phyloP scores from a whole-genome alignment of 2,329 filamentous ascomycete species.

The Cytospora piceicola region DNA sequence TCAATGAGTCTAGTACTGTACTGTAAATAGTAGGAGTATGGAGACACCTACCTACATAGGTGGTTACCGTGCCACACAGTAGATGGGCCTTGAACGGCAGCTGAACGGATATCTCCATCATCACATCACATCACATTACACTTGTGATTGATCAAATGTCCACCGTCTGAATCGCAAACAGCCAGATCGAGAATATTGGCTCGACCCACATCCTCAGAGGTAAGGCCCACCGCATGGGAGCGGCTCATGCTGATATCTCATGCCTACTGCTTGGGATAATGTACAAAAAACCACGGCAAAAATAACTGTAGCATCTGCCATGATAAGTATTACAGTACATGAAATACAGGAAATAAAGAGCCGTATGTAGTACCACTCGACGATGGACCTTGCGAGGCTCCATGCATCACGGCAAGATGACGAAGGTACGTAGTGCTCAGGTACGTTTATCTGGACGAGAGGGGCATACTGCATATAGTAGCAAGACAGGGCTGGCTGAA shows the following conservation, averaged over 20 bases:
- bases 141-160: conserved; percentile 26
- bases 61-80: too few species aligned
- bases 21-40: not conserved
- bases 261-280: too few species aligned
- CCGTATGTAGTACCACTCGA: not conserved
- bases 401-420: too few species aligned
- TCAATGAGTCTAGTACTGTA: not conserved
- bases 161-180: conserved; percentile 19
- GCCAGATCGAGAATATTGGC: conserved; percentile 16
- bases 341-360: too few species aligned
- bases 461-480: too few species aligned
- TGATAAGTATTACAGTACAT: too few species aligned
- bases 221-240: conserved; percentile 17
- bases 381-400: too few species aligned
- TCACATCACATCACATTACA: not conserved
- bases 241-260: not conserved
- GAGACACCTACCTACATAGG: not conserved
- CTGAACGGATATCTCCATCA: conserved; percentile 18
- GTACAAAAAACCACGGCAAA: too few species aligned
- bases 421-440: too few species aligned
- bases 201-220: conserved; percentile 16
- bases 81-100: not conserved
- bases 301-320: too few species aligned
- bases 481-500: not conserved
- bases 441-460: too few species aligned